Evolutionary conservation across 2,329 filamentous ascomycete species (phyloP).

Genomic region (Colletotrichum spaethianum): DNA sequence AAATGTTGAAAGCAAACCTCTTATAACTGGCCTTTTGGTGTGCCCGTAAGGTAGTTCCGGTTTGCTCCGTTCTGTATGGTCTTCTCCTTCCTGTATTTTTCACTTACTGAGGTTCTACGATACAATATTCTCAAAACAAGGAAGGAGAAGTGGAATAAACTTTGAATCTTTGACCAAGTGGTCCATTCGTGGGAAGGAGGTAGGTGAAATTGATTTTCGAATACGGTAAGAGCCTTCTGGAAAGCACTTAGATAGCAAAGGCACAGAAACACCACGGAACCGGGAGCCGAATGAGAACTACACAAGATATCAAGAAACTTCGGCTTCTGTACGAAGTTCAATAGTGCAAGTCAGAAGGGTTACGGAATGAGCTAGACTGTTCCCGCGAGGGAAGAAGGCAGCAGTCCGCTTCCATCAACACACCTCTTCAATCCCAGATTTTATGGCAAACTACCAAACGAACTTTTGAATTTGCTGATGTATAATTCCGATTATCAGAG

Average conservation of each 20-base stretch:
- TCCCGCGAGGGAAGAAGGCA: neutral
- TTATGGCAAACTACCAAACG: neutral
- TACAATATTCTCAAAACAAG: neutral
- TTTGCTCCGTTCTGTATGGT: neutral
- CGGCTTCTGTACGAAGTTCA: too few relatives aligned
- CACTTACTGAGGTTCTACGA: too few relatives aligned
- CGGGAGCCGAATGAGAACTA: neutral
- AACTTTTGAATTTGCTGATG: neutral
- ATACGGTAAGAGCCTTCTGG: neutral
- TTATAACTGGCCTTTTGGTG: neutral
- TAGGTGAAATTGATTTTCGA: neutral
- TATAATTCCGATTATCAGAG: too few relatives aligned
- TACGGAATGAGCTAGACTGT: neutral
- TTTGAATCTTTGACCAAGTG: neutral
- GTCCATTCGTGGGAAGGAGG: neutral
- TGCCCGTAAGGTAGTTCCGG: neutral
- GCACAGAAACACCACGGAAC: neutral
- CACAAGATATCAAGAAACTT: neutral
- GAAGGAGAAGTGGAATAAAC: too few relatives aligned
- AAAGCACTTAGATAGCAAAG: neutral
- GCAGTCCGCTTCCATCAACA: neutral
- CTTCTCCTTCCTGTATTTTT: too few relatives aligned
- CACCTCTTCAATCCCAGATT: neutral
- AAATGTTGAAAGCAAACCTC: neutral
- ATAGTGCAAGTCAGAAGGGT: too few relatives aligned